A percentile compares a stretch with the other conserved stretches of the same genome.
These are phyloP conservation scores for Wilcoxina mikolae DNA, from an alignment of 495 filamentous ascomycete species.

Conservation along the genomic window DNA sequence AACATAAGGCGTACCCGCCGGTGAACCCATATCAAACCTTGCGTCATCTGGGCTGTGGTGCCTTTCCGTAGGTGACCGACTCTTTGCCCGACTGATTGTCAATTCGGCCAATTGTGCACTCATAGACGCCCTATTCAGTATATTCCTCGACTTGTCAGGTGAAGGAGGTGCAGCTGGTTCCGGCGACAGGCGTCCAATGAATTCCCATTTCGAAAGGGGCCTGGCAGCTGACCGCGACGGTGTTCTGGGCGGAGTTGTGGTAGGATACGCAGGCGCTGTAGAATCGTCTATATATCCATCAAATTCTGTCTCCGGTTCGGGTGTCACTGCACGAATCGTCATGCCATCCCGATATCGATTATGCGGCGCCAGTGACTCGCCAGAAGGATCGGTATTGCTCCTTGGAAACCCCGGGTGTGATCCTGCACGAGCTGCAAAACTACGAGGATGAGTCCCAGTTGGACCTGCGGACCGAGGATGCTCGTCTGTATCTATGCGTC, in stretches of 20 bases:
- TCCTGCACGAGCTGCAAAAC: conserved; percentile 14
- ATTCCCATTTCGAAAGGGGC: conserved; percentile 16
- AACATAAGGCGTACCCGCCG: conserved; percentile 4
- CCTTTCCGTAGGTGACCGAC: conserved; percentile 12
- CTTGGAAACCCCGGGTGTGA: conserved; percentile 3
- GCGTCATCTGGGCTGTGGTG: background rate
- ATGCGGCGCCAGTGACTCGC: conserved; percentile 6
- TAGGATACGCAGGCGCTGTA: conserved; percentile 16
- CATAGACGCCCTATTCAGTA: conserved; percentile 9
- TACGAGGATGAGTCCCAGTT: conserved; percentile 5
- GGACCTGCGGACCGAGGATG: conserved; percentile 4
- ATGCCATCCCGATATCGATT: conserved; percentile 23
- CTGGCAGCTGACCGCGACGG: conserved; percentile 22
- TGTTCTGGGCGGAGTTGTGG: conserved; percentile 31
- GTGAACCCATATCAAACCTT: conserved; percentile 2
- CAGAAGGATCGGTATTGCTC: conserved; percentile 7
- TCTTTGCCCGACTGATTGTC: conserved; percentile 17
- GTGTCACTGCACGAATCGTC: conserved; percentile 41
- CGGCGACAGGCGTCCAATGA: conserved; percentile 15
- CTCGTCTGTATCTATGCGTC: conserved; percentile 4
- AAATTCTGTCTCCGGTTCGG: conserved; percentile 34
- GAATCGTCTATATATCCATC: conserved; percentile 18
- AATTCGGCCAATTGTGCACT: conserved; percentile 18
- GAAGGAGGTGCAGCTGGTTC: conserved; percentile 18
- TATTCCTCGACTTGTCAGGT: conserved; percentile 13